Base-by-base conservation (phyloP, 805 yeast genomes). In the Groenewaldozyma tartarivorans region DNA sequence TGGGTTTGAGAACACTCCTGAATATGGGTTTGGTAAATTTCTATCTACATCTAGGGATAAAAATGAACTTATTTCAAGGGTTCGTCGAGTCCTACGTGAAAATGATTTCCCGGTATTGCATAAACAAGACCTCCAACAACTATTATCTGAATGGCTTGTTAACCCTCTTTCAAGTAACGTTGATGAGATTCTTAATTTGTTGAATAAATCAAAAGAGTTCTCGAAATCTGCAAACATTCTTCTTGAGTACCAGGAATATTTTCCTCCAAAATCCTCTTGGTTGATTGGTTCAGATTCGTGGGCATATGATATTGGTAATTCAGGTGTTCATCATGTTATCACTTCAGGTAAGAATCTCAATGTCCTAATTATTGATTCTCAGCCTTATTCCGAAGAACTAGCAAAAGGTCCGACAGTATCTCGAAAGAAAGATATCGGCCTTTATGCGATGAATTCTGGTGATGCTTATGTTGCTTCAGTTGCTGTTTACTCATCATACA, bases 371-470 rank as follows among this genome's bases (percentile, higher is more conserved):
- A 79, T 90, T 54, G 96, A 90, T 58, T 81, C 88, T 13, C 88
- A 85, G 56, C 90, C 95, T 9, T 56, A 63, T 50, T 67, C 74
- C 47, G 61, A 68, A 2, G 59, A 65, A 56, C 42, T 45, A 6
- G 42, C 51, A 26, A 41, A 44, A 19, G 50, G 46, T 35, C 58
- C 60, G 42, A 36, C 57, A 15, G 39, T 50, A 18, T 47, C 43
- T 27, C 77, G 92, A 60, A 86, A 87, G 68, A 86, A 90, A 63
- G 95, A 90, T 58, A 77, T 88, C 48, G 97, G 96, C 41, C 68
- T 90, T 35, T 90, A 86, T 58, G 96, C 96, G 35, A 84, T 90
- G 95, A 84, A 85, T 62, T 85, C 80, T 53, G 92, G 94, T 43
- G 74, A 79, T 48, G 79, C 82, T 35, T 90, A 86, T 57, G 96